Evolutionary conservation across 176 grass and related monocot species (phyloP).

Genomic region (Oropetium thomaeum): DNA sequence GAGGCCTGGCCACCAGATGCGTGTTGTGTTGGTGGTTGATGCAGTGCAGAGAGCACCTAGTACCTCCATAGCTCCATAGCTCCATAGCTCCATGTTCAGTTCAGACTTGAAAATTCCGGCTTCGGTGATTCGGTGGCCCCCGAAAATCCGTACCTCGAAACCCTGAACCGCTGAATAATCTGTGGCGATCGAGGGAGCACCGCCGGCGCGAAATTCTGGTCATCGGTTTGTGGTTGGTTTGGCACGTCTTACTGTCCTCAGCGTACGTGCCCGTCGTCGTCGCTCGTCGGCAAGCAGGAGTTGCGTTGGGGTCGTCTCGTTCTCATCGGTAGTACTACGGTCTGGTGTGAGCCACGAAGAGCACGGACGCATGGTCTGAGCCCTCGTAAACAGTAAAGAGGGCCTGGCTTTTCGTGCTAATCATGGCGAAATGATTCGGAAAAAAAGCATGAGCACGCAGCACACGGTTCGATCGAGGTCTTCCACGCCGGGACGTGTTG

Average conservation of each 20-base stretch:
- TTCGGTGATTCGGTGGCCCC: neutral
- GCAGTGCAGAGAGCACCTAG: too few relatives aligned
- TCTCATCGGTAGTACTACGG: neutral
- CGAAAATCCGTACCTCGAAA: neutral
- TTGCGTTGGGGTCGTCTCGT: neutral
- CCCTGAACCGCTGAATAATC: neutral
- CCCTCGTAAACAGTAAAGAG: neutral
- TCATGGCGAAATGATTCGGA: constrained; percentile 23
- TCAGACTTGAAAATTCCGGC: neutral
- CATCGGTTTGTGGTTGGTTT: neutral
- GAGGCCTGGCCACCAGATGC: neutral
- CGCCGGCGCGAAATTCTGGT: neutral
- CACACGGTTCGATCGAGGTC: neutral
- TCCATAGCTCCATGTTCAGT: neutral
- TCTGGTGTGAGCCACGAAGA: neutral
- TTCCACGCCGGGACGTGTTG: neutral
- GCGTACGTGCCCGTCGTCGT: too few relatives aligned
- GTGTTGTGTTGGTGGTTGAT: neutral
- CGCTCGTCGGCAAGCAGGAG: neutral
- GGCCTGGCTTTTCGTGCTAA: constrained; percentile 21
- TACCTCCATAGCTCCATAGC: too few relatives aligned
- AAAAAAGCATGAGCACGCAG: neutral
- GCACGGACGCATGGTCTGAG: neutral
- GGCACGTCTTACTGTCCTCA: too few relatives aligned
- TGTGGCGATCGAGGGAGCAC: neutral